Percentiles rank a stretch among this genome's conserved stretches.
These are phyloP conservation scores for Leishmania guyanensis DNA, from an alignment of 208 protist genomes.

Conservation along the genomic window DNA sequence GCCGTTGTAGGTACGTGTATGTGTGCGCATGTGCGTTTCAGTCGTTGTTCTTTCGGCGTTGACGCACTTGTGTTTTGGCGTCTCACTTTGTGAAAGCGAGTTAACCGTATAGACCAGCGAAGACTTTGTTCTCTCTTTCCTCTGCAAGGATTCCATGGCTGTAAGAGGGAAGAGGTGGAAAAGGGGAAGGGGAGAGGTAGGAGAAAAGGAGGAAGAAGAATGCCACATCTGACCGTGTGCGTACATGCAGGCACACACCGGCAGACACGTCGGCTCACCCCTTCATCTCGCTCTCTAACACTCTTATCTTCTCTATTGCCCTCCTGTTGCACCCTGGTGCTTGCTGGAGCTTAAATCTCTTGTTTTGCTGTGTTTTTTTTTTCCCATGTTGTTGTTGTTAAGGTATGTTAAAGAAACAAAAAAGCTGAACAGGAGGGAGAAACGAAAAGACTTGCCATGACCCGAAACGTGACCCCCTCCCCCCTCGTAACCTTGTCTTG, in stretches of 20 bases:
- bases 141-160: neutral
- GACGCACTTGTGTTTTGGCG: neutral
- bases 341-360: neutral
- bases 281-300: neutral
- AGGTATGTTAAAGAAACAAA: neutral
- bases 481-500: neutral
- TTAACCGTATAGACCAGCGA: neutral
- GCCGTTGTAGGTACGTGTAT: neutral
- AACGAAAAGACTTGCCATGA: slow-evolving; percentile 1
- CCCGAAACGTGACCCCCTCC: neutral
- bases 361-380: neutral
- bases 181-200: neutral
- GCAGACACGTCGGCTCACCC: neutral
- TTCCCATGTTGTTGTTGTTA: neutral
- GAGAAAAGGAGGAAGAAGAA: neutral
- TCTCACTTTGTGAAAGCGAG: neutral
- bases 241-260: neutral
- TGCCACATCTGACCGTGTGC: neutral
- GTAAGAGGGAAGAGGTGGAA: neutral
- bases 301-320: neutral
- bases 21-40: neutral
- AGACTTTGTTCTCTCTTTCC: neutral
- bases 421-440: no score
- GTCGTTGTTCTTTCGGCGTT: neutral
- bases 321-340: neutral